A percentile compares a stretch with the other conserved stretches of the same genome.
phyloP scores from a whole-genome alignment of 495 filamentous ascomycete genomes.

The Aspergillus egyptiacus region DNA sequence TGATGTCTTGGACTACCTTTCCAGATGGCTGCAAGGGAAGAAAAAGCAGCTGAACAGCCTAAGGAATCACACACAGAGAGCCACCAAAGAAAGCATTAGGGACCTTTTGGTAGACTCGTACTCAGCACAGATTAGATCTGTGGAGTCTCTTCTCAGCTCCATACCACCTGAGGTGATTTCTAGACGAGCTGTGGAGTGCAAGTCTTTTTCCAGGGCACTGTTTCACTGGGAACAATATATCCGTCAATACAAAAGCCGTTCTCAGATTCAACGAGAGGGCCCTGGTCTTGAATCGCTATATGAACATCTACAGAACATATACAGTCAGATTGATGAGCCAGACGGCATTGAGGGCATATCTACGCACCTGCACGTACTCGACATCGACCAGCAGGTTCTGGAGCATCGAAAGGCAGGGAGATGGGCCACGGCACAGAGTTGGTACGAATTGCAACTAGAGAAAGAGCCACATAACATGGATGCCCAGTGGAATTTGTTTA shows the following conservation, averaged over 20 bases:
- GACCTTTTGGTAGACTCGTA: constrained; percentile 38
- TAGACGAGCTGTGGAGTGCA: constrained; percentile 79
- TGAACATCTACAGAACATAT: constrained; percentile 81
- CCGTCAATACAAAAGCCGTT: constrained; percentile 46
- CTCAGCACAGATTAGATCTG: constrained; percentile 50
- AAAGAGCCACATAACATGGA: constrained; percentile 71
- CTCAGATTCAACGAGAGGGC: constrained; percentile 28
- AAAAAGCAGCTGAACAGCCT: constrained; percentile 52
- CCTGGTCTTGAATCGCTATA: constrained; percentile 55
- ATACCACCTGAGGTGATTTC: constrained; percentile 86
- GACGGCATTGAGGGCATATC: constrained; percentile 96
- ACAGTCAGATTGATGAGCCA: constrained; percentile 94
- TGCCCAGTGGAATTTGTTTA: constrained; percentile 74
- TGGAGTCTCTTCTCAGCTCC: constrained; percentile 56
- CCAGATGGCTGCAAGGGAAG: constrained; percentile 79
- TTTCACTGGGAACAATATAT: constrained; percentile 94
- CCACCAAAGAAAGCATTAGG: constrained; percentile 31
- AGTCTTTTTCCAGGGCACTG: constrained; percentile 83
- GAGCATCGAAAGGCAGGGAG: constrained; percentile 89
- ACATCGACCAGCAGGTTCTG: constrained; percentile 85
- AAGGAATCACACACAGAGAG: constrained; percentile 29
- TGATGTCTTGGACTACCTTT: constrained; percentile 82
- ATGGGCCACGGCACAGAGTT: constrained; percentile 96
- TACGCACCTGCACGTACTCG: constrained; percentile 68
- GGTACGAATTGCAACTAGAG: constrained; percentile 86